Evolutionary conservation across 495 filamentous ascomycete genomes (phyloP).

Genomic region (Podospora pseudocomata): DNA sequence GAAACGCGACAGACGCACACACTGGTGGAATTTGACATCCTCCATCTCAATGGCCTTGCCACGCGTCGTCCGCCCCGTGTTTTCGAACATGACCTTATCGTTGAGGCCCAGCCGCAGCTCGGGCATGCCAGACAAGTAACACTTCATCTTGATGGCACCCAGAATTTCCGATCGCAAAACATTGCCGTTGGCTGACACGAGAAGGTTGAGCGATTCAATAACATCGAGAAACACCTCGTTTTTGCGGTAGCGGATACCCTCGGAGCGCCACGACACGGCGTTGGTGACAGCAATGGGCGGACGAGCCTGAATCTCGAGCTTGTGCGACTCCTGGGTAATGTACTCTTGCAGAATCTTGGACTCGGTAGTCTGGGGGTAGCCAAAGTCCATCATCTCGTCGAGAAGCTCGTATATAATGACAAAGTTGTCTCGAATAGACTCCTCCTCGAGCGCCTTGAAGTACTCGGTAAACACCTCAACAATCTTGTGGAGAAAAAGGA

Average conservation of each 20-base stretch:
- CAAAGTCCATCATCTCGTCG: constrained; percentile 99
- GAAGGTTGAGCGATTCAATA: constrained; percentile 92
- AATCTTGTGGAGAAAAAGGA: constrained; percentile 96
- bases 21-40: constrained; percentile 99
- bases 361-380: constrained; percentile 98
- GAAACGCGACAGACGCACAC: constrained; percentile 90
- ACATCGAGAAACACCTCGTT: constrained; percentile 99
- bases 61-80: constrained; percentile 87
- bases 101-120: constrained; percentile 93
- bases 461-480: constrained; percentile 99
- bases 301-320: constrained; percentile 95
- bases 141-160: constrained; percentile 99
- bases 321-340: constrained; percentile 99
- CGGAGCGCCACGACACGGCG: constrained; percentile 94
- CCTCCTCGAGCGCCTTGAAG: constrained; percentile 98
- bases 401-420: constrained; percentile 98
- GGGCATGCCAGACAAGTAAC: constrained; percentile 98
- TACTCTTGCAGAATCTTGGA: constrained; percentile 99
- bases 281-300: constrained; percentile 99
- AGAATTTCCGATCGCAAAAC: constrained; percentile 96
- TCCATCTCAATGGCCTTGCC: constrained; percentile 99
- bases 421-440: constrained; percentile 99
- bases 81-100: constrained; percentile 99
- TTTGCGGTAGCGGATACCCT: constrained; percentile 98
- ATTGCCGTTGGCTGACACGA: constrained; percentile 92